Percentiles rank a stretch among this genome's conserved stretches.
phyloP scores from a whole-genome alignment of 805 yeast species.

The Metschnikowia henanensis region DNA sequence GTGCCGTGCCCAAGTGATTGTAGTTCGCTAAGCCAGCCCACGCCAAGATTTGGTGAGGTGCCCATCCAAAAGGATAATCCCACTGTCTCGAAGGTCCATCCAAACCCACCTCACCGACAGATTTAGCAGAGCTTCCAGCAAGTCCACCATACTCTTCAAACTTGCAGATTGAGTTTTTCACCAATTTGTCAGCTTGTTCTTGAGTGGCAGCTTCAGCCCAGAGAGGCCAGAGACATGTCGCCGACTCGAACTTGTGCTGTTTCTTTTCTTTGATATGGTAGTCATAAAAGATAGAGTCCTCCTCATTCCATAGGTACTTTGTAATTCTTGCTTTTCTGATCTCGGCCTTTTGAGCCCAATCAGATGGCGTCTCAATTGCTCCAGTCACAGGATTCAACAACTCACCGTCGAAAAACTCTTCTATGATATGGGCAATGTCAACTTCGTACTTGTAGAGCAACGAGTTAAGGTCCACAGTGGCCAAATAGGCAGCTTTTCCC shows the following conservation, averaged over 20 bases:
- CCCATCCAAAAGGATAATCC: conserved; percentile 99
- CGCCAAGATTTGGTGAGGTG: conserved; percentile 94
- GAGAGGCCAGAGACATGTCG: conserved; percentile 89
- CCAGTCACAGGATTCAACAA: conserved; percentile 26
- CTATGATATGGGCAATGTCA: conserved; percentile 72
- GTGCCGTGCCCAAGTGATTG: conserved; percentile 62
- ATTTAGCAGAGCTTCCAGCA: conserved; percentile 75
- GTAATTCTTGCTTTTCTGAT: conserved; percentile 55
- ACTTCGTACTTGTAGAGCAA: conserved; percentile 85
- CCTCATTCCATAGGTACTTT: conserved; percentile 81
- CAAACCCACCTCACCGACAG: conserved; percentile 70
- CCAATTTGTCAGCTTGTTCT: conserved; percentile 67
- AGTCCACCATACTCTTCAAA: conserved; percentile 90
- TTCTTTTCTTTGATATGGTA: conserved; percentile 61
- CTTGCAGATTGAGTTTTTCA: conserved; percentile 56
- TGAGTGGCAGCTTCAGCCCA: conserved; percentile 73
- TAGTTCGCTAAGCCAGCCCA: conserved; percentile 85
- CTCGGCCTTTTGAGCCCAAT: conserved; percentile 65
- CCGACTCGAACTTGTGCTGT: conserved; percentile 74
- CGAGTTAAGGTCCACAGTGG: conserved; percentile 87
- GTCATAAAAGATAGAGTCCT: conserved; percentile 77
- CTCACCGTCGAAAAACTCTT: conserved; percentile 52
- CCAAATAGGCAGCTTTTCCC: conserved; percentile 84
- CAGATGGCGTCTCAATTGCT: conserved; percentile 44
- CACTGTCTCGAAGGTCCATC: conserved; percentile 90